These are phyloP conservation scores for Talaromyces pinophilus DNA, from an alignment of 2,329 filamentous ascomycete species.

Conservation along the genomic window DNA sequence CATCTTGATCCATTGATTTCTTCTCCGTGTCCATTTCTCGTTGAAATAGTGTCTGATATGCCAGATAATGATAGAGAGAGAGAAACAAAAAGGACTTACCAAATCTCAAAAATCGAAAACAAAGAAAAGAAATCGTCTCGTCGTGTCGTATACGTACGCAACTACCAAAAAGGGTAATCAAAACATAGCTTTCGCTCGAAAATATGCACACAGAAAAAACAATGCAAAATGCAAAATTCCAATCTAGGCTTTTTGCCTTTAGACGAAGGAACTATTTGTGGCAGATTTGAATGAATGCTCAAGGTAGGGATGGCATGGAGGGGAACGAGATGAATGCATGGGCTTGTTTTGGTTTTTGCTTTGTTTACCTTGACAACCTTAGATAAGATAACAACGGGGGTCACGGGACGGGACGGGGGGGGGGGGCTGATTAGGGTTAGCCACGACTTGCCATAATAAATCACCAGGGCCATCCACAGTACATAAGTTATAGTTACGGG, in stretches of 20 bases:
- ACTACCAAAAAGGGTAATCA: slow-evolving; percentile 1
- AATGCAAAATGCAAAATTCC: background rate
- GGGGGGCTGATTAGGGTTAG: background rate
- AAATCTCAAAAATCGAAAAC: background rate
- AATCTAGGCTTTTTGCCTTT: background rate
- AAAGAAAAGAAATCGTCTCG: slow-evolving; percentile 3
- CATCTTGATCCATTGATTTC: background rate
- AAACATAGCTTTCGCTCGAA: slow-evolving; percentile 3
- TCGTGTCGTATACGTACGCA: slow-evolving; percentile 3
- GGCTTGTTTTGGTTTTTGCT: background rate
- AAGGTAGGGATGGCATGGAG: slow-evolving; percentile 5
- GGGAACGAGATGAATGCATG: background rate
- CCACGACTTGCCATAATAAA: background rate
- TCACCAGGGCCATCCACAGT: no score
- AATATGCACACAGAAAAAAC: background rate
- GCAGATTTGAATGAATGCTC: background rate
- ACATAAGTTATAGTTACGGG: no score
- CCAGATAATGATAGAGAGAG: no score
- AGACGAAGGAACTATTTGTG: background rate
- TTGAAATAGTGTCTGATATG: background rate
- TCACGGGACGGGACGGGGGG: background rate
- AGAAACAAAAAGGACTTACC: background rate
- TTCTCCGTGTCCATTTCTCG: background rate
- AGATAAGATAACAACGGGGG: background rate
- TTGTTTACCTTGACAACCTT: background rate